Base-by-base conservation (phyloP, 176 grass and related monocot species). In the Tillandsia leiboldiana region DNA sequence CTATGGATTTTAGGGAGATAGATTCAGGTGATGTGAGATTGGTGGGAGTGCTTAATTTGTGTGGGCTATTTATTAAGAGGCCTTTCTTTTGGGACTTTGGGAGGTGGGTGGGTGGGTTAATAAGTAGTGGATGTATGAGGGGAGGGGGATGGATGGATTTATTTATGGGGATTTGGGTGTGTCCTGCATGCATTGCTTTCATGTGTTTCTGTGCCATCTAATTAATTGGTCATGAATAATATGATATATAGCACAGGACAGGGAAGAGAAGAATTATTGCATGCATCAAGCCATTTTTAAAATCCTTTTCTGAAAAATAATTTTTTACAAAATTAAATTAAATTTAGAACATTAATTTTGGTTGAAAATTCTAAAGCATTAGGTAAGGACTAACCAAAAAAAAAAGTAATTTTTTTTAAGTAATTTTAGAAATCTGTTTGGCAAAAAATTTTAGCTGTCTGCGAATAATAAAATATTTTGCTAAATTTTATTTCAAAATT, bases 141-240 rank as follows among this genome's bases (percentile, higher is more conserved):
- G 67, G 72, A 50, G 73, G 53, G 53, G 51, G 51, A 20, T 20
- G 20, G 61, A 58, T 58, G 74, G 73, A 70, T 1, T 76, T 83
- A 79, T 83, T 83, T 96, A 87, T 90, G 57, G 4, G 70, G 57
- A 24, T 42, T 42, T 42, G 64, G 13, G 53, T 51, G 29, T 81
- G 86, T 92, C 76, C 78, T 42, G 87, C 73, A 80, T 97, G 84
- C 85, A 77, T 64, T 81, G 61, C 85, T 77, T 64, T 83, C 86
- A 83, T 97, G 79, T 77, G 71, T 87, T 87, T 89, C 77, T 83
- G 93, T 87, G 89, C 89, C 86, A 77, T 84, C 71, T 76, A 63
- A 79, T 75, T 79, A 24, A 20, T 20, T 20, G 74, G 81, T 84
- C 68, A 74, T 75, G 27, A n/a, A 75, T 75, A 63, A 67, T 65